These are phyloP conservation scores for Candida ipomoeae DNA, from an alignment of 805 yeast genomes.

Conservation along the genomic window DNA sequence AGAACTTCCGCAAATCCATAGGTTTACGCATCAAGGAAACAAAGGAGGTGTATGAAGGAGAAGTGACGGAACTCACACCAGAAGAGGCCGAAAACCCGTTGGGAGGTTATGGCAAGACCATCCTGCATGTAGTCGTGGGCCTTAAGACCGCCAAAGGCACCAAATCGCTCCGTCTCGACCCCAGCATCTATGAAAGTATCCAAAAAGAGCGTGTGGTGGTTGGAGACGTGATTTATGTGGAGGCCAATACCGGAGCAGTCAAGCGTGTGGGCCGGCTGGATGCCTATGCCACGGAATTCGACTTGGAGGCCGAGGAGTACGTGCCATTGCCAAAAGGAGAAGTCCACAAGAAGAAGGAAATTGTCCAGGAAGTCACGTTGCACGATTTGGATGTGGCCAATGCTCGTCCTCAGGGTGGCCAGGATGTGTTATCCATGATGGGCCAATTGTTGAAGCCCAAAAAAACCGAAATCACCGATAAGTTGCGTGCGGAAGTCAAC, in stretches of 20 bases:
- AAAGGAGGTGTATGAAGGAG: constrained; percentile 97
- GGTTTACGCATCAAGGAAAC: constrained; percentile 95
- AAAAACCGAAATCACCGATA: constrained; percentile 96
- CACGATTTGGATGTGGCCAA: constrained; percentile 97
- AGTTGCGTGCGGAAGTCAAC: constrained; percentile 87
- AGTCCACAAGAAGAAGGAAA: constrained; percentile 96
- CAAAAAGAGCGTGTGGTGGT: constrained; percentile 91
- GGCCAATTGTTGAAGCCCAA: constrained; percentile 94
- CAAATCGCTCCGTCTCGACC: constrained; percentile 84
- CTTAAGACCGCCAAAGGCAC: constrained; percentile 90
- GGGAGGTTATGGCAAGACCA: constrained; percentile 97
- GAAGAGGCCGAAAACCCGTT: constrained; percentile 95
- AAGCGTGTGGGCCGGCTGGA: constrained; percentile 98
- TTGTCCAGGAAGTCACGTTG: constrained; percentile 93
- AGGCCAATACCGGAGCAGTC: constrained; percentile 95
- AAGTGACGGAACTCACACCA: constrained; percentile 91
- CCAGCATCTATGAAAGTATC: constrained; percentile 86
- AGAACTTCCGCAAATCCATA: constrained; percentile 92
- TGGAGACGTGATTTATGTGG: constrained; percentile 96
- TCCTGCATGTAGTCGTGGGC: constrained; percentile 90
- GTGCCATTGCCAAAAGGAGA: constrained; percentile 99
- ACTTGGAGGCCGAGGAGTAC: constrained; percentile 96
- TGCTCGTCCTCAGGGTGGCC: constrained; percentile 96
- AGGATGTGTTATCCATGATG: constrained; percentile 93
- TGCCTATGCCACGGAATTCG: constrained; percentile 97